Evolutionary conservation across 257 asterid species (phyloP).

Genomic region (Anisodus acutangulus): DNA sequence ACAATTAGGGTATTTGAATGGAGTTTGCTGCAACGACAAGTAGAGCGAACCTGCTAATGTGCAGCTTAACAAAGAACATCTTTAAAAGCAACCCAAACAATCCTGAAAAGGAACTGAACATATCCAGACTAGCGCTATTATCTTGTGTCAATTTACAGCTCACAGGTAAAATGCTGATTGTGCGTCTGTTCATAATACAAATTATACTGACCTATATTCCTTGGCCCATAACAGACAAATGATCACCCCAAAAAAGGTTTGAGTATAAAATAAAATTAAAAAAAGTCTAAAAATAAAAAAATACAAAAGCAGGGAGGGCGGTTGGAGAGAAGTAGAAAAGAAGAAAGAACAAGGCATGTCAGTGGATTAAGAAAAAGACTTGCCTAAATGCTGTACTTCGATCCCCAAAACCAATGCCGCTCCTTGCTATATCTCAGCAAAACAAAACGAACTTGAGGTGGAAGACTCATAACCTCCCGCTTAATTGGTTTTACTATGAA

Average conservation of each 20-base stretch:
- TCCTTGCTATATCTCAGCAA: slow-evolving; percentile 21
- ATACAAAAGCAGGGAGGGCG: too few relatives aligned
- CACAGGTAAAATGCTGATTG: background rate
- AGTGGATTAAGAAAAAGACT: background rate
- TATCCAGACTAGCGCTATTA: background rate
- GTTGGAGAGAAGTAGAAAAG: background rate
- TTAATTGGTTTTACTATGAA: background rate
- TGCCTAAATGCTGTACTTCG: slow-evolving; percentile 24
- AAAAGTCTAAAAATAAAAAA: background rate
- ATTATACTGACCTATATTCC: background rate
- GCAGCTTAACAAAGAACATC: background rate
- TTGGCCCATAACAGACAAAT: background rate
- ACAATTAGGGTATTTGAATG: background rate
- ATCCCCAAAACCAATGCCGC: background rate
- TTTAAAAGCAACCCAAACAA: background rate
- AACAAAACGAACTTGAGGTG: background rate
- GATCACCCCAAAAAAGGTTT: background rate
- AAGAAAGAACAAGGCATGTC: background rate
- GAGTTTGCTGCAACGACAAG: background rate
- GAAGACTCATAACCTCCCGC: background rate
- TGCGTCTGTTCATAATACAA: background rate
- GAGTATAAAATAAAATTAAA: background rate
- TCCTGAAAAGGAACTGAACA: background rate
- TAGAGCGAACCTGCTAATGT: background rate
- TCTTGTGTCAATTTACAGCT: background rate